Conservation (phyloP, 129 eudicot genomes). For the Pittosporum tobira region DNA sequence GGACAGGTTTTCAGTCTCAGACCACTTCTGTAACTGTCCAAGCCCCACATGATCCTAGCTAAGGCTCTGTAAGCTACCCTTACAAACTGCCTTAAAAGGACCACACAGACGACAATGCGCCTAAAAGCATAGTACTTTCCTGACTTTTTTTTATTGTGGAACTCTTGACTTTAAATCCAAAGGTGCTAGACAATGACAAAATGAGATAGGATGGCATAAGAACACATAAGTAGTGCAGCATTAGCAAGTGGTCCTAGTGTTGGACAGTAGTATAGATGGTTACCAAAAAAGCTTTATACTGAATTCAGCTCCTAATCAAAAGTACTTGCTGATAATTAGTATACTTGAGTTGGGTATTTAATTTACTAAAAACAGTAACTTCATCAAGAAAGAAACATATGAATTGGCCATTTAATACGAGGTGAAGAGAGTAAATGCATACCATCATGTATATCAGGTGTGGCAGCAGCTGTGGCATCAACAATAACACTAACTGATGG, state of each 20-base stretch:
- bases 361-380: background rate
- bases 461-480: slow-evolving; percentile 69
- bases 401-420: background rate
- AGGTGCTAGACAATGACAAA: slow-evolving; percentile 8
- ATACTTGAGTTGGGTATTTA: background rate
- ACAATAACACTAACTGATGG: slow-evolving; percentile 39
- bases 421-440: slow-evolving; percentile 3
- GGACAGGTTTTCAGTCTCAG: too few relatives aligned
- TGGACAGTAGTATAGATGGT: background rate
- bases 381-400: too few relatives aligned
- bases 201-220: background rate
- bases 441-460: slow-evolving; percentile 56
- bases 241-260: slow-evolving; percentile 1
- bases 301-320: background rate
- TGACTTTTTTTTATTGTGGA: too few relatives aligned
- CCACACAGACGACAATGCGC: too few relatives aligned
- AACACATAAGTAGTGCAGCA: background rate
- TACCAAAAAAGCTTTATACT: background rate
- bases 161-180: background rate
- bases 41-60: too few relatives aligned
- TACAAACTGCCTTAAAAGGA: too few relatives aligned
- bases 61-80: too few relatives aligned
- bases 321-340: background rate
- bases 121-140: too few relatives aligned
- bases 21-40: too few relatives aligned